Percentiles rank a stretch among this genome's conserved stretches.
phyloP scores from a whole-genome alignment of 139 green algal species.

The Chlorella sp. region DNA sequence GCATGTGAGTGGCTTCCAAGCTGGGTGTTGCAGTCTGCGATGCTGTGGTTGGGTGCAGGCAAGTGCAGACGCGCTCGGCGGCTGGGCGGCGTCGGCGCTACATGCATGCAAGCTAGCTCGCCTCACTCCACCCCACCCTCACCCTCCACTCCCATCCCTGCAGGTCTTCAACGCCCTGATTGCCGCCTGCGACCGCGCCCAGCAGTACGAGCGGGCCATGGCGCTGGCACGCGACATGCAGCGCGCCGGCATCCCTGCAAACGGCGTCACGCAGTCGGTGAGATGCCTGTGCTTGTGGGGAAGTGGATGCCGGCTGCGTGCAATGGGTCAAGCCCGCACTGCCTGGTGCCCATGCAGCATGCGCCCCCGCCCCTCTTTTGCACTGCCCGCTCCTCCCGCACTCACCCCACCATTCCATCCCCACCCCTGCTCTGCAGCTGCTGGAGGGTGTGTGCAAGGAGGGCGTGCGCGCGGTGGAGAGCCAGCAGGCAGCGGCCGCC shows the following conservation, averaged over 20 bases:
- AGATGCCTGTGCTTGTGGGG: not conserved
- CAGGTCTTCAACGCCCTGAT: constrained; percentile 89
- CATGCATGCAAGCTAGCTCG: no score
- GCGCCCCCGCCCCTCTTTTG: no score
- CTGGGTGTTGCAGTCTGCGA: no score
- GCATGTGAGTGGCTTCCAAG: constrained; percentile 33
- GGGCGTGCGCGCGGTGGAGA: constrained; percentile 73
- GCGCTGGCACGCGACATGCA: constrained; percentile 58
- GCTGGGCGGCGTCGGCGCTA: no score
- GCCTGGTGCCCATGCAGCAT: no score
- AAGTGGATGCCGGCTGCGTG: not conserved
- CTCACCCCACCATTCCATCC: not conserved
- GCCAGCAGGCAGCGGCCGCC: constrained; percentile 76
- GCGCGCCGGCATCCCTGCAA: constrained; percentile 7
- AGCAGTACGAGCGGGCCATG: constrained; percentile 66
- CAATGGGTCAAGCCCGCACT: no score
- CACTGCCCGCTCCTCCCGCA: not conserved
- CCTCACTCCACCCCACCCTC: no score
- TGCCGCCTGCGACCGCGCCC: constrained; percentile 80
- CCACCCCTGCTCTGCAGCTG: constrained; percentile 47
- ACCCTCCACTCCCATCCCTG: no score
- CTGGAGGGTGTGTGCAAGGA: constrained; percentile 69
- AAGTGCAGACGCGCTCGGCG: no score
- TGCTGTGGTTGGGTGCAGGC: no score
- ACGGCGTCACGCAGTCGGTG: constrained; percentile 47